phyloP scores from a whole-genome alignment of 805 yeast genomes.

The Saccharomycopsis schoenii region DNA sequence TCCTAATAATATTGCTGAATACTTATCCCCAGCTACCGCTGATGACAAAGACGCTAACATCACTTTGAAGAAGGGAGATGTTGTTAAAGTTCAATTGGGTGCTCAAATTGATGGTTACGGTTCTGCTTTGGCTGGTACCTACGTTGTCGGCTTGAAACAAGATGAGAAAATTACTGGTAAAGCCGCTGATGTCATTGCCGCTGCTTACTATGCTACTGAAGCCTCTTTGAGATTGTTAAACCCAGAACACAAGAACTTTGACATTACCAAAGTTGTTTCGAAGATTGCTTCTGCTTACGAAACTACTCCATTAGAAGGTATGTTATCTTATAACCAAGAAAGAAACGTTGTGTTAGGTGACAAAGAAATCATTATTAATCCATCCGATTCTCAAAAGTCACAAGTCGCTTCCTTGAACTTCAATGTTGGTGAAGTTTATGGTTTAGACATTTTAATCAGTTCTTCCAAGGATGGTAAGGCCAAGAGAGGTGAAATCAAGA shows the following conservation, averaged over 20 bases:
- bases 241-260: constrained; percentile 65
- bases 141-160: constrained; percentile 44
- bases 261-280: constrained; percentile 57
- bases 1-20: constrained; percentile 64
- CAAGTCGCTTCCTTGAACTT: constrained; percentile 56
- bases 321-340: constrained; percentile 65
- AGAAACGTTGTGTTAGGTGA: constrained; percentile 62
- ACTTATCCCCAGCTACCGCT: constrained; percentile 50
- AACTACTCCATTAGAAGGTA: constrained; percentile 59
- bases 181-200: constrained; percentile 57
- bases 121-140: constrained; percentile 57
- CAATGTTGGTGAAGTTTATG: constrained; percentile 69
- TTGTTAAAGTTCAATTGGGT: constrained; percentile 63
- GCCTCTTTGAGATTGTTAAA: constrained; percentile 62
- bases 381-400: constrained; percentile 53
- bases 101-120: constrained; percentile 73
- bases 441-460: constrained; percentile 60
- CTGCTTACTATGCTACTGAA: constrained; percentile 72
- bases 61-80: constrained; percentile 54
- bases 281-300: constrained; percentile 51
- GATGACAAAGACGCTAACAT: constrained; percentile 47
- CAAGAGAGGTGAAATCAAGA: constrained; percentile 41
- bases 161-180: constrained; percentile 36
- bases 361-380: constrained; percentile 69
- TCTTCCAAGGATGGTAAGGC: constrained; percentile 61